phyloP scores from a whole-genome alignment of 768 basidiomycete species.

The Lactarius vividus region DNA sequence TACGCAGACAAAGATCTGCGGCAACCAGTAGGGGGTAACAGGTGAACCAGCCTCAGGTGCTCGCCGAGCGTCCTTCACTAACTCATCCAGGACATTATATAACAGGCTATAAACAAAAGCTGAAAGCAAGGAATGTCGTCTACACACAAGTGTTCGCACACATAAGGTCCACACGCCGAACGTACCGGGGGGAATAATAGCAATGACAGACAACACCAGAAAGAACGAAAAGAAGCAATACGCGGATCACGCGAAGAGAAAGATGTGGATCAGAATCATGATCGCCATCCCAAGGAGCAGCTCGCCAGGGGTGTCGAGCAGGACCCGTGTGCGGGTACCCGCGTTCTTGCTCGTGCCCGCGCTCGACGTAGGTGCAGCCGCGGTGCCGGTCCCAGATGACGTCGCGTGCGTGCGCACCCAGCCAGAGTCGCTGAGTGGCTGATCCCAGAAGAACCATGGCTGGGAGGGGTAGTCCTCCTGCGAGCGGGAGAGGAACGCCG shows the following conservation, averaged over 20 bases:
- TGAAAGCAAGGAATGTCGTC: background rate
- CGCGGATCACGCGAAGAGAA: slow-evolving; percentile 1
- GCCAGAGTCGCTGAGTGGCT: slow-evolving; percentile 23
- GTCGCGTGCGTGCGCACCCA: slow-evolving; percentile 6
- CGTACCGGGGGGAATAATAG: background rate
- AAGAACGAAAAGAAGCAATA: background rate
- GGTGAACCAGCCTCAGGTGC: background rate
- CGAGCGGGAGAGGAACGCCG: slow-evolving; percentile 27
- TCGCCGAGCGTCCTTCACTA: background rate
- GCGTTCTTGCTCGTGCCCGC: background rate
- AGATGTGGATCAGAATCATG: background rate
- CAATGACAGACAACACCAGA: background rate
- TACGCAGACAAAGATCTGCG: background rate
- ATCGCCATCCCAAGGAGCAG: background rate
- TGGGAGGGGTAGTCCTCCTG: slow-evolving; percentile 17
- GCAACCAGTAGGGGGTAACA: background rate
- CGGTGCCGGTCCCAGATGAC: background rate
- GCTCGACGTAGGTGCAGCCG: background rate
- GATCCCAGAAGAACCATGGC: slow-evolving; percentile 27
- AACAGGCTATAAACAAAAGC: background rate
- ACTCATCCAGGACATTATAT: background rate
- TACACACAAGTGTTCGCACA: background rate
- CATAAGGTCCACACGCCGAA: background rate
- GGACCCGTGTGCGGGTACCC: background rate
- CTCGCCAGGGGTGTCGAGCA: background rate